These are phyloP conservation scores for Myochromella boudieri DNA, from an alignment of 768 basidiomycete genomes.

Conservation along the genomic window DNA sequence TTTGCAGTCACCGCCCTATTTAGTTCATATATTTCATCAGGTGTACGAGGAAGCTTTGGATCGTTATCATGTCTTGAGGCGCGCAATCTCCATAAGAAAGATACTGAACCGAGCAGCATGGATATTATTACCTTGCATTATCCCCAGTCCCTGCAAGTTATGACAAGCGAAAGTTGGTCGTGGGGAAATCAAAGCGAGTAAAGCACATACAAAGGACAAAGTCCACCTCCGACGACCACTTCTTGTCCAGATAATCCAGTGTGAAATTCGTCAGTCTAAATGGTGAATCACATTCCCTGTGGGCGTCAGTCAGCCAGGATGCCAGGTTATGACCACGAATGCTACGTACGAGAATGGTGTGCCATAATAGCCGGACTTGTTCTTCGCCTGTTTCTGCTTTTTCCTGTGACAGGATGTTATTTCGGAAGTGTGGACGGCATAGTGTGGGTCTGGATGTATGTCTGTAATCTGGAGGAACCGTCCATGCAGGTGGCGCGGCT, in stretches of 20 bases:
- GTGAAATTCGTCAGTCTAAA: constrained; percentile 77
- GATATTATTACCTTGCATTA: constrained; percentile 54
- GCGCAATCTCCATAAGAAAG: constrained; percentile 4
- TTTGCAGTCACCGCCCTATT: constrained; percentile 66
- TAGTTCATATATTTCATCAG: constrained; percentile 72
- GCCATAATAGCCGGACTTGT: constrained; percentile 61
- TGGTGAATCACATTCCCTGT: constrained; percentile 81
- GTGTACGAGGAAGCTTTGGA: constrained; percentile 74
- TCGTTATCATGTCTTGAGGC: constrained; percentile 79
- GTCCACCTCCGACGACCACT: constrained; percentile 84
- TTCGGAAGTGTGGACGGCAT: constrained; percentile 48
- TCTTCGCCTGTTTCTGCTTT: constrained; percentile 53
- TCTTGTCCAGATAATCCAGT: constrained; percentile 73
- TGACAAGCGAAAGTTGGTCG: neutral
- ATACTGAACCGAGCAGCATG: neutral
- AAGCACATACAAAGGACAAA: constrained; percentile 77
- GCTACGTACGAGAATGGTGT: constrained; percentile 60
- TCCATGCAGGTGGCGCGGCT: constrained; percentile 56
- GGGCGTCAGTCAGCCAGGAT: constrained; percentile 1
- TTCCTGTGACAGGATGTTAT: constrained; percentile 71
- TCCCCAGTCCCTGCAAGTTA: constrained; percentile 67
- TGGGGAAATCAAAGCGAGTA: constrained; percentile 3
- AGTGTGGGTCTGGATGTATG: constrained; percentile 79
- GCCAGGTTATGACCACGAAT: neutral
- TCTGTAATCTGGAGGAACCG: constrained; percentile 84